A percentile compares a stretch with the other conserved stretches of the same genome.
phyloP scores from a whole-genome alignment of 495 filamentous ascomycete species.

The Penicillium roqueforti region DNA sequence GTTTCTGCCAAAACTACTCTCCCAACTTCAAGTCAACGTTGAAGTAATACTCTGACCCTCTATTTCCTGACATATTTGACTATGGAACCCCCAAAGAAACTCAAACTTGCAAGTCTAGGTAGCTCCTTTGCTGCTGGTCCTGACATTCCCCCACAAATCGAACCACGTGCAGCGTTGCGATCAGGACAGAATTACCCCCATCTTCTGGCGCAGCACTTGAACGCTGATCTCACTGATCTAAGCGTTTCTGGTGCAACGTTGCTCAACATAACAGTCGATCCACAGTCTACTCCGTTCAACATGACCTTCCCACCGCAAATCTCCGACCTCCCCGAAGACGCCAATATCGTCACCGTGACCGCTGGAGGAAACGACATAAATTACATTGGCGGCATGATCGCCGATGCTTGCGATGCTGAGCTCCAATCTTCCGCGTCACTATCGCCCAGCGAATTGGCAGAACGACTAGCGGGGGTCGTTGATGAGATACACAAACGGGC shows the following conservation, averaged over 20 bases:
- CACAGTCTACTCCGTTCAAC: conserved; percentile 23
- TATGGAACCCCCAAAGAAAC: conserved; percentile 1
- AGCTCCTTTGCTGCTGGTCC: conserved; percentile 47
- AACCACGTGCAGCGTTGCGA: conserved; percentile 27
- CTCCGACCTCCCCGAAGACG: conserved; percentile 28
- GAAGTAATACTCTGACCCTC: neutral
- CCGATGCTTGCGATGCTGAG: conserved; percentile 22
- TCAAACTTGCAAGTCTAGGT: conserved; percentile 17
- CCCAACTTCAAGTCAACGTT: neutral
- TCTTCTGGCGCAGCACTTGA: conserved; percentile 30
- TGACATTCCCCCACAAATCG: conserved; percentile 35
- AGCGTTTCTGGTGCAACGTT: conserved; percentile 42
- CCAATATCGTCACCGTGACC: conserved; percentile 39
- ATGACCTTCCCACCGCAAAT: conserved; percentile 38
- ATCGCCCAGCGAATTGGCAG: conserved; percentile 22
- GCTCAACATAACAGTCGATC: conserved; percentile 35
- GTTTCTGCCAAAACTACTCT: neutral
- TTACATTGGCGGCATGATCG: conserved; percentile 39
- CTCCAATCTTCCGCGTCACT: conserved; percentile 4
- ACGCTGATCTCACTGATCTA: conserved; percentile 38
- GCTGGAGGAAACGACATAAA: conserved; percentile 45
- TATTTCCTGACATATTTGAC: neutral
- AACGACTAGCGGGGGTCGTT: conserved; percentile 31
- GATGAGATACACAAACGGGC: conserved; percentile 36
- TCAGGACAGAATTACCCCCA: conserved; percentile 41